Percentiles rank a stretch among this genome's conserved stretches.
These are phyloP conservation scores for rapeseed (Brassica napus) DNA, from an alignment of 345 rosid genomes.

Conservation along the genomic window Da-Ae NC_063448.1:4684001-4684500, in stretches of 20 bases:
- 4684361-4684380: conserved; percentile 58
- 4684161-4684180: background rate
- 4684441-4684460: conserved; percentile 56
- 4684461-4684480: conserved; percentile 28
- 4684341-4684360: conserved; percentile 73
- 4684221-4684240: conserved; percentile 97
- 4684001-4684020: conserved; percentile 65
- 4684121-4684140: conserved; percentile 93
- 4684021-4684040: conserved; percentile 76
- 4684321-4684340: conserved; percentile 20
- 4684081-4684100: conserved; percentile 48
- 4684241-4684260: conserved; percentile 85
- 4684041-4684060: conserved; percentile 63
- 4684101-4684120: conserved; percentile 77
- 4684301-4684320: background rate
- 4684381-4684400: conserved; percentile 36
- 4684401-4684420: conserved; percentile 29
- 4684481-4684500: conserved; percentile 40
- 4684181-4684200: conserved; percentile 19
- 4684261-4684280: conserved; percentile 24
- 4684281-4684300: background rate
- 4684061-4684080: conserved; percentile 51
- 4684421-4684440: conserved; percentile 49
- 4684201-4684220: conserved; percentile 31
- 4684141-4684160: background rate